Base-by-base conservation (phyloP, 208 protist genomes). In the Endotrypanum monterogeii region DNA sequence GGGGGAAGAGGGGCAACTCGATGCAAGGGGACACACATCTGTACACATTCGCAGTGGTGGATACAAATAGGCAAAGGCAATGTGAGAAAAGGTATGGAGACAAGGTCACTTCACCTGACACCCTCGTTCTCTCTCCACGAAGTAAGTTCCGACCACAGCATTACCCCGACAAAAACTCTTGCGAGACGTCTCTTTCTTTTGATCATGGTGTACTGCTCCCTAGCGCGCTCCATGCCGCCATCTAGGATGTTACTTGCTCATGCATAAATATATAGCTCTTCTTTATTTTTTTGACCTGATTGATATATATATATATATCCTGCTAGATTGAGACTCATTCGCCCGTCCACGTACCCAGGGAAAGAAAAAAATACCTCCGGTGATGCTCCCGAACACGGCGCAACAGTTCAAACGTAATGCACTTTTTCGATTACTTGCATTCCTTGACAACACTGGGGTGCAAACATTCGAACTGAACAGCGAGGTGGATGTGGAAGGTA, bases 361-460 rank as follows among this genome's bases (percentile, higher is more conserved):
- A n/a, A n/a, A n/a, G n/a, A n/a, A n/a, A n/a, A n/a, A n/a, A n/a
- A 46, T 18, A 37, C 32, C 2, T 3, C 32, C 58, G 37, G 35
- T 54, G 14, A 79, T 76, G 60, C 67, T 23, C 55, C 16, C 68
- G 25, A 46, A 35, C 30, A 69, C 76, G 46, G 82, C 73, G 3
- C 66, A 60, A n/a, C 56, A 62, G 55, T 94, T 85, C 83, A 74
- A 80, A n/a, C 37, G 61, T 0, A 90, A 94, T 61, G 75, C 88
- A 1, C 74, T 97, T 2, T 94, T 95, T 78, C 90, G 92, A 25
- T 55, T 95, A 7, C 80, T 97, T 6, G 92, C 87, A 0, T 94
- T 97, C 56, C 82, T 97, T 7, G 92, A 97, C 79, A 89, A 86
- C 79, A 87, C 85, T n/a, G 89, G 88, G 23, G 57, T 85, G 8